Evolutionary conservation across 2,329 filamentous ascomycete genomes (phyloP).

Genomic region (Grosmannia serpens): DNA sequence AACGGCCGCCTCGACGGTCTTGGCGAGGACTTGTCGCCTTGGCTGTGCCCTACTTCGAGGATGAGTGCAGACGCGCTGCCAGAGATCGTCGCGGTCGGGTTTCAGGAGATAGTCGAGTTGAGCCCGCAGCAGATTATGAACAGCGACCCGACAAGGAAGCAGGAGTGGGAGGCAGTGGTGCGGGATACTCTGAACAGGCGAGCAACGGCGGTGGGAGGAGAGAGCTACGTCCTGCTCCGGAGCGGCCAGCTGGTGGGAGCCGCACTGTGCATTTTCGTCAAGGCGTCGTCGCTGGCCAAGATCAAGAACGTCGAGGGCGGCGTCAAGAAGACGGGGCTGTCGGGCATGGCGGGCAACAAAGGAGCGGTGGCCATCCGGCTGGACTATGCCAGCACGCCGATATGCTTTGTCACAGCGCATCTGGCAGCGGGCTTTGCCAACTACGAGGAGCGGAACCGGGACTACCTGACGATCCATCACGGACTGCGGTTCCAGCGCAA

Average conservation of each 20-base stretch:
- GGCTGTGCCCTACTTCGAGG: conserved; percentile 57
- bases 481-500: conserved; percentile 88
- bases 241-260: conserved; percentile 93
- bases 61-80: conserved; percentile 51
- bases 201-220: conserved; percentile 50
- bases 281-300: conserved; percentile 58
- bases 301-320: conserved; percentile 97
- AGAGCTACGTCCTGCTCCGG: conserved; percentile 79
- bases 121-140: conserved; percentile 99
- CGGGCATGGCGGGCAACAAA: conserved; percentile 96
- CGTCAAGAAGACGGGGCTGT: conserved; percentile 89
- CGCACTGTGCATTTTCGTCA: conserved; percentile 84
- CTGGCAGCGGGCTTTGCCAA: conserved; percentile 92
- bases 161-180: conserved; percentile 78
- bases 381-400: conserved; percentile 82
- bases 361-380: conserved; percentile 93
- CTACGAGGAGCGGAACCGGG: conserved; percentile 88
- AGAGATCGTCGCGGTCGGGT: conserved; percentile 80
- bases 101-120: conserved; percentile 96
- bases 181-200: conserved; percentile 64
- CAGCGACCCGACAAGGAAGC: conserved; percentile 76
- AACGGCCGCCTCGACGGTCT: conserved; percentile 77
- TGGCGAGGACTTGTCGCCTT: conserved; percentile 67
- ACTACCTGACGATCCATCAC: conserved; percentile 80
- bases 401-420: conserved; percentile 95